phyloP scores from a whole-genome alignment of 768 basidiomycete species.

The Amanita pallidorosea region DNA sequence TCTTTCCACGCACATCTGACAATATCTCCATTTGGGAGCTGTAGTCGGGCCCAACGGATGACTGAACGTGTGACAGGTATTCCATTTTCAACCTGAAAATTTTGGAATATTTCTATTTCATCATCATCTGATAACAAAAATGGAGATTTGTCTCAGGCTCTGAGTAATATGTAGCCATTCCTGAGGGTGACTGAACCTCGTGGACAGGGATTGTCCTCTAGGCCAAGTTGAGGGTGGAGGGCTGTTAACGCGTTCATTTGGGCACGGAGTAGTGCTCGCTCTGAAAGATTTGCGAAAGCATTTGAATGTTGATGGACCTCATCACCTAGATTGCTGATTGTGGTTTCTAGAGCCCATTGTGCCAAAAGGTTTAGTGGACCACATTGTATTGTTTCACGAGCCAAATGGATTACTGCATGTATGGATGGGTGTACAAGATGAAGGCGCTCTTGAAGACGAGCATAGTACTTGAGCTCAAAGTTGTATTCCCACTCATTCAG shows the following conservation, averaged over 20 bases:
- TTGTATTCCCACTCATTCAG: constrained; percentile 16
- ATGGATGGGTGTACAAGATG: constrained; percentile 20
- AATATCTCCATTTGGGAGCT: constrained; percentile 14
- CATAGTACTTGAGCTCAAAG: constrained; percentile 21
- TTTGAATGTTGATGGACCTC: constrained; percentile 13
- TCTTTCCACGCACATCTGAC: constrained; percentile 12
- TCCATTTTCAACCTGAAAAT: not conserved
- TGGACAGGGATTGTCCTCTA: not conserved
- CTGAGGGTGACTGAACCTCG: constrained; percentile 8
- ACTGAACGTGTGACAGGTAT: not conserved
- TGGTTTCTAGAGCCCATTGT: constrained; percentile 20
- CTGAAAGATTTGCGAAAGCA: constrained; percentile 16
- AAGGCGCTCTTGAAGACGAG: constrained; percentile 13
- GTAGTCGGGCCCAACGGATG: constrained; percentile 10
- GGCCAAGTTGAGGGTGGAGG: constrained; percentile 8
- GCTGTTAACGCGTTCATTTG: constrained; percentile 11
- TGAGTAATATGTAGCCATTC: constrained; percentile 8
- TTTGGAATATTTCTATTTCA: not conserved
- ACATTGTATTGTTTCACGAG: constrained; percentile 10
- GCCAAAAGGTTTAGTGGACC: constrained; percentile 15
- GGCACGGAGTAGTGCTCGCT: constrained; percentile 11
- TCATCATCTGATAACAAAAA: not conserved
- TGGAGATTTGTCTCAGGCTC: not conserved
- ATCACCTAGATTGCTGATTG: constrained; percentile 14
- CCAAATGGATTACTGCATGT: constrained; percentile 18